Conservation (phyloP, 371 early-diverging fungal genomes). For the Apophysomyces sp. region DNA sequence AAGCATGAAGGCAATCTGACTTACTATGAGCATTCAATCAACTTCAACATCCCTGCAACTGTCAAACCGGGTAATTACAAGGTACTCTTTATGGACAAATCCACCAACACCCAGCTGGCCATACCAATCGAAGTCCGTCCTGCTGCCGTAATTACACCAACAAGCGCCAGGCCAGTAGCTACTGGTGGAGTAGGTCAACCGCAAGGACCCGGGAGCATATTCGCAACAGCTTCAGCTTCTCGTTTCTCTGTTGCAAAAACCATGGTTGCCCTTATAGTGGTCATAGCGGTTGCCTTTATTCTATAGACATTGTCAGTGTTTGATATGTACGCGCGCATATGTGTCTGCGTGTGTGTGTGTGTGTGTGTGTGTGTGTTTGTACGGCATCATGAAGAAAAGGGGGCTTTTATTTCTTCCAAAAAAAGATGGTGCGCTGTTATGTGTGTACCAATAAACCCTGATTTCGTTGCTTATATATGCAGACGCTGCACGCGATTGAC, state of each 20-base stretch:
- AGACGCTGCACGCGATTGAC: not conserved
- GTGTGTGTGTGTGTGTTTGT: not conserved
- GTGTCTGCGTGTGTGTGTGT: not conserved
- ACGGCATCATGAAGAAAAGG: not conserved
- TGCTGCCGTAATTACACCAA: conserved; percentile 31
- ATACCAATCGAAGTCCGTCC: conserved; percentile 50
- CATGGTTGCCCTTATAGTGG: not conserved
- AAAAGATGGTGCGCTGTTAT: not conserved
- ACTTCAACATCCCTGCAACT: conserved; percentile 37
- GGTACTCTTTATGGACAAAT: conserved; percentile 36
- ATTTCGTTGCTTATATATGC: not conserved
- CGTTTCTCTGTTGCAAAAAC: conserved; percentile 1
- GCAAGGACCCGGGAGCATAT: conserved; percentile 28
- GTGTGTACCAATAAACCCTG: not conserved
- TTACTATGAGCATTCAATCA: conserved; percentile 49
- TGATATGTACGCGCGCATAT: not conserved
- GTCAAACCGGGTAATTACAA: conserved; percentile 42
- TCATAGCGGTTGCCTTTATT: not conserved
- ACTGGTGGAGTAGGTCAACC: conserved; percentile 26
- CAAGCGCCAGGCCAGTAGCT: conserved; percentile 16
- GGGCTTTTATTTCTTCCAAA: not conserved
- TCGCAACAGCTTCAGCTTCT: conserved; percentile 30
- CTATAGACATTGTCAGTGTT: not conserved
- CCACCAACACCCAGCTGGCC: conserved; percentile 41
- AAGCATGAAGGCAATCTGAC: conserved; percentile 44